Conservation (phyloP, 2,329 filamentous ascomycete species). For the Colletotrichum karsti region DNA sequence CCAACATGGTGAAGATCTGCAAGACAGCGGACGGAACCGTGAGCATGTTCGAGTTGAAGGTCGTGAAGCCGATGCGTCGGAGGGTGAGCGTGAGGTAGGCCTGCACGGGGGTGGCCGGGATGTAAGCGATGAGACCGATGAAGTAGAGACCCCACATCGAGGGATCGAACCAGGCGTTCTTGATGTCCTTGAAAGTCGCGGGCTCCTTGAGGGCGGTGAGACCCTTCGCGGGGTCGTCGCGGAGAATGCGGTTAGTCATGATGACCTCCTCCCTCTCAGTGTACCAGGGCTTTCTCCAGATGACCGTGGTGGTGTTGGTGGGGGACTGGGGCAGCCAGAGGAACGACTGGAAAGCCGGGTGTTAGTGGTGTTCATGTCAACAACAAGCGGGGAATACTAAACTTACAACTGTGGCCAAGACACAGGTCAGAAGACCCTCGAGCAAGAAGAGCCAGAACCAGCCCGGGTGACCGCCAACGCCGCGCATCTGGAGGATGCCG, state of each 20-base stretch:
- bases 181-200: conserved; percentile 50
- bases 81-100: conserved; percentile 39
- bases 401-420: conserved; percentile 56
- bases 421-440: conserved; percentile 53
- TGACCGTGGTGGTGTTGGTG: conserved; percentile 53
- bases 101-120: conserved; percentile 34
- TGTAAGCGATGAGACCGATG: conserved; percentile 53
- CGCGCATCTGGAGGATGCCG: conserved; percentile 58
- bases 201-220: conserved; percentile 55
- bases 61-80: conserved; percentile 38
- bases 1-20: conserved; percentile 59
- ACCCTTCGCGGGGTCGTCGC: conserved; percentile 64
- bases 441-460: conserved; percentile 64
- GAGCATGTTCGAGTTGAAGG: conserved; percentile 57
- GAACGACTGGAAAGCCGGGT: conserved; percentile 47
- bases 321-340: conserved; percentile 40
- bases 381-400: not conserved
- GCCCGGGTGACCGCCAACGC: conserved; percentile 54
- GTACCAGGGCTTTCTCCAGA: conserved; percentile 63
- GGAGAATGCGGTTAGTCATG: conserved; percentile 61
- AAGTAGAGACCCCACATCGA: conserved; percentile 61
- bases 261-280: conserved; percentile 65
- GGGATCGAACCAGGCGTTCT: conserved; percentile 51
- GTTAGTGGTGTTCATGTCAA: not conserved
- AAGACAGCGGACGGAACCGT: conserved; percentile 53